Evolutionary conservation across 1,284 basidiomycete genomes (phyloP), one percentile per base, ranked within the genome.

Genomic region (Cystobasidiaceae sp.): DNA sequence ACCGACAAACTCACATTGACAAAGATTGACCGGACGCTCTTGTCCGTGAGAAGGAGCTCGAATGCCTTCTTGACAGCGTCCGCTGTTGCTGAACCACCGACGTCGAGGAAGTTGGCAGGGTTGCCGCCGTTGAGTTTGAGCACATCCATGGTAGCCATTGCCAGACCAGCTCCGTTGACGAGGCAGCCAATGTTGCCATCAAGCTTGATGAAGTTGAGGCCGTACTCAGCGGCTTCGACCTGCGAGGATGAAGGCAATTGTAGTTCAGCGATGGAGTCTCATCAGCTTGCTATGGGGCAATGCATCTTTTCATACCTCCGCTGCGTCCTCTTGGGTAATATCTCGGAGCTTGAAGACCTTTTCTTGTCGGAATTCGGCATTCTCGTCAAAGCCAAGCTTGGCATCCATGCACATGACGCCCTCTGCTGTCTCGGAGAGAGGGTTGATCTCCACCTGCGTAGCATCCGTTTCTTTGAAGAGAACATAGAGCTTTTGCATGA

Each of bases 101-200:
- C 93, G 74, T 98, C 94, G 69, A 98, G 83, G 85, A 96, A 98
- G 80, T 98, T 98, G 69, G 96, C 96, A 9, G 96, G 96, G 75
- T 93, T 87, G 68, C 93, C 93, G 63, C 94, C 93, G 76, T 96
- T 90, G 66, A 97, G 82, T 68, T 93, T 86, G 65, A 99, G 83
- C 34, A 98, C 94, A 76, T 99, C 96, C 93, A 99, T 98, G 59
- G 96, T 99, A 30, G 96, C 96, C 96, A 99, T 99, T 59, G 96
- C 96, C 67, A 99, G 82, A 77, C 96, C 96, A 67, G 96, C 96
- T 74, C 96, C 96, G 77, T 99, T 99, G 71, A 99, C 96, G 66
- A 99, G 82, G 79, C 96, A 99, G 44, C 96, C 96, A 70, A 99
- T 88, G 80, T 86, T 90, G 39, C 96, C 96, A 76, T 99, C 96